A percentile compares a stretch with the other conserved stretches of the same genome.
Conservation (phyloP, 2,329 filamentous ascomycete genomes). For the Paecilomyces sp. region DNA sequence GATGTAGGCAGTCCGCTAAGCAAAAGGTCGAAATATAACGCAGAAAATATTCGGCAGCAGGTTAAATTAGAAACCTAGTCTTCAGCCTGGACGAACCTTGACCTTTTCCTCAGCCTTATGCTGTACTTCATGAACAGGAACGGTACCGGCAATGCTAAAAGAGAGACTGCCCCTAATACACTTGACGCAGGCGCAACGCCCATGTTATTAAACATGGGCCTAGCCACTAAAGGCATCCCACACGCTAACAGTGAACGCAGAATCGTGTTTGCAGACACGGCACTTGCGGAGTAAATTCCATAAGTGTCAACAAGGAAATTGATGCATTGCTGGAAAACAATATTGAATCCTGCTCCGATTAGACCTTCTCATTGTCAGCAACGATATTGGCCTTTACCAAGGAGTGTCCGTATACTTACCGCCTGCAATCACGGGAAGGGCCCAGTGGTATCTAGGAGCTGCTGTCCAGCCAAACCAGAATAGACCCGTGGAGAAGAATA, state of each 20-base stretch:
- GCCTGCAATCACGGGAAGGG: neutral
- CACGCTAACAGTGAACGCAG: conserved; percentile 32
- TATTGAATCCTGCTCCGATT: conserved; percentile 11
- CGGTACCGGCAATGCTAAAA: conserved; percentile 2
- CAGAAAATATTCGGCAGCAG: no score
- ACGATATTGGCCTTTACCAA: neutral
- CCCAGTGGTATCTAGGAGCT: neutral
- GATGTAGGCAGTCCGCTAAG: no score
- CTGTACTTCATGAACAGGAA: conserved; percentile 3
- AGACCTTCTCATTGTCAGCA: conserved; percentile 1
- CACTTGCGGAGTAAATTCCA: conserved; percentile 31
- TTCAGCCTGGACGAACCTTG: neutral
- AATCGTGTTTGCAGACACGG: conserved; percentile 37
- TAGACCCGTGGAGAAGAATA: conserved; percentile 4
- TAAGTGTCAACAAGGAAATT: conserved; percentile 37
- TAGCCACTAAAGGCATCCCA: conserved; percentile 20
- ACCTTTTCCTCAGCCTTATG: conserved; percentile 1
- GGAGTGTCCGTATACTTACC: neutral
- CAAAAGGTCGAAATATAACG: no score
- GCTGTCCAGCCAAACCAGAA: conserved; percentile 3
- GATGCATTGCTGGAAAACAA: conserved; percentile 26
- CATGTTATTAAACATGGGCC: conserved; percentile 28
- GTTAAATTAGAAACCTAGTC: no score
- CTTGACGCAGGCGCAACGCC: conserved; percentile 3
- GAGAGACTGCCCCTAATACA: conserved; percentile 1